phyloP scores from a whole-genome alignment of 768 basidiomycete genomes.

The Pleurotus tuber-regium region DNA sequence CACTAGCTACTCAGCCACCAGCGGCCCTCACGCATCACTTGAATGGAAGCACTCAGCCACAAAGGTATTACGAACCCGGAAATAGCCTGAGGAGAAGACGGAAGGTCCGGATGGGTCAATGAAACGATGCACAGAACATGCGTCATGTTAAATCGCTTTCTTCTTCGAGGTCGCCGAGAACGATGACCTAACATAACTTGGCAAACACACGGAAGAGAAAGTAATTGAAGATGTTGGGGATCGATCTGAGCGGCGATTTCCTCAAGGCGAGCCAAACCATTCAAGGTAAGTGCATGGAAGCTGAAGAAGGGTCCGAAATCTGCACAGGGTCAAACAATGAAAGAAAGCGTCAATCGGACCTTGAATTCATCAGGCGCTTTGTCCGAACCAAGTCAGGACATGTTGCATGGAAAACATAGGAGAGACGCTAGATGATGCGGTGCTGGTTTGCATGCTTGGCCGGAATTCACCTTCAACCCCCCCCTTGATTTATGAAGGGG shows the following conservation, averaged over 20 bases:
- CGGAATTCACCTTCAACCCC: too few relatives aligned
- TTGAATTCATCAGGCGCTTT: slow-evolving; percentile 7
- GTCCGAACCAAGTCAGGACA: neutral
- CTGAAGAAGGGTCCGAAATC: neutral
- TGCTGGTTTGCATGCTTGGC: too few relatives aligned
- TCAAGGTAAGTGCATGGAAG: slow-evolving; percentile 1
- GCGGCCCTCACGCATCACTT: neutral
- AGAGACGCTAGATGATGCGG: too few relatives aligned
- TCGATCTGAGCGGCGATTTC: too few relatives aligned
- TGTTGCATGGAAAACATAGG: neutral
- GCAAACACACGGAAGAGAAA: too few relatives aligned
- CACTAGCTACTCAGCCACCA: slow-evolving; percentile 1
- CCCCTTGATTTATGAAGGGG: too few relatives aligned
- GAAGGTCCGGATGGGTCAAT: neutral
- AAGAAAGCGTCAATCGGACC: slow-evolving; percentile 6
- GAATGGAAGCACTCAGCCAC: neutral
- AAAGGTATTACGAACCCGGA: neutral
- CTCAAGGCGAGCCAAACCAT: neutral
- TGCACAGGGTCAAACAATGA: slow-evolving; percentile 1
- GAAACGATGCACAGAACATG: too few relatives aligned
- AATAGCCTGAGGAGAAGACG: neutral
- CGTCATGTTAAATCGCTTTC: too few relatives aligned
- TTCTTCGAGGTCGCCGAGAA: too few relatives aligned
- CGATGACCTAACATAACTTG: too few relatives aligned
- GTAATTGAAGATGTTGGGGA: too few relatives aligned